phyloP scores from a whole-genome alignment of 352 stramenopile genomes.

The Globisporangium spinosum region DNA sequence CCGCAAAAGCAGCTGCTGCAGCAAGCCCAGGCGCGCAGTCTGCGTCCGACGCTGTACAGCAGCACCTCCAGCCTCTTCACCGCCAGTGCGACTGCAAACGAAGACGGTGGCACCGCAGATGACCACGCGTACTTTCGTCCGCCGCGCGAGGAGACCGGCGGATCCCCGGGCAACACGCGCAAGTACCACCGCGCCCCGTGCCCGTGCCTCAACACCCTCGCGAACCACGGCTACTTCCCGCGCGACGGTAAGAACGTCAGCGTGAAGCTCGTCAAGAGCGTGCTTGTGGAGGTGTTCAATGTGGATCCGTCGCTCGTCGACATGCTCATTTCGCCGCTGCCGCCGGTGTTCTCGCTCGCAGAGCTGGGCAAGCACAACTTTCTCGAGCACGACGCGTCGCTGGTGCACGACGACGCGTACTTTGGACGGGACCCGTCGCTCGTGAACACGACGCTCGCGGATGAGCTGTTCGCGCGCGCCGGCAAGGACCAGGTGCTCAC shows the following conservation, averaged over 20 bases:
- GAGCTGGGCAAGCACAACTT: constrained; percentile 56
- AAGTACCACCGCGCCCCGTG: constrained; percentile 56
- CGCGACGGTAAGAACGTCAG: constrained; percentile 57
- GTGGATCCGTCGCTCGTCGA: constrained; percentile 34
- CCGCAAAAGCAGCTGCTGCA: constrained; percentile 3
- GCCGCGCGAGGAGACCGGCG: constrained; percentile 29
- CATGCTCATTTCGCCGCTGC: constrained; percentile 30
- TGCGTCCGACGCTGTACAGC: constrained; percentile 4
- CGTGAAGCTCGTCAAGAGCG: constrained; percentile 30
- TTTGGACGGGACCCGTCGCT: constrained; percentile 36
- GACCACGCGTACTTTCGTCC: constrained; percentile 46
- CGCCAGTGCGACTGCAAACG: constrained; percentile 6
- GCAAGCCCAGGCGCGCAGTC: constrained; percentile 7
- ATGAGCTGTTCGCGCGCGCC: constrained; percentile 31
- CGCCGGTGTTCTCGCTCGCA: constrained; percentile 40
- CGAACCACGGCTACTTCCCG: constrained; percentile 65
- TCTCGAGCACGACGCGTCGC: constrained; percentile 70
- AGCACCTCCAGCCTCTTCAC: not conserved
- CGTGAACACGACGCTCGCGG: constrained; percentile 46
- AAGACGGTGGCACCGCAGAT: constrained; percentile 7
- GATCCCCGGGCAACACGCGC: constrained; percentile 39
- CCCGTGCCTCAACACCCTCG: constrained; percentile 61
- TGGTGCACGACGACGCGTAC: constrained; percentile 56
- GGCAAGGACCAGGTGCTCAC: constrained; percentile 28
- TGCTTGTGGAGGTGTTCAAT: constrained; percentile 48